phyloP scores from a whole-genome alignment of 306 rosid species.

The Arachis hypogaea region DNA sequence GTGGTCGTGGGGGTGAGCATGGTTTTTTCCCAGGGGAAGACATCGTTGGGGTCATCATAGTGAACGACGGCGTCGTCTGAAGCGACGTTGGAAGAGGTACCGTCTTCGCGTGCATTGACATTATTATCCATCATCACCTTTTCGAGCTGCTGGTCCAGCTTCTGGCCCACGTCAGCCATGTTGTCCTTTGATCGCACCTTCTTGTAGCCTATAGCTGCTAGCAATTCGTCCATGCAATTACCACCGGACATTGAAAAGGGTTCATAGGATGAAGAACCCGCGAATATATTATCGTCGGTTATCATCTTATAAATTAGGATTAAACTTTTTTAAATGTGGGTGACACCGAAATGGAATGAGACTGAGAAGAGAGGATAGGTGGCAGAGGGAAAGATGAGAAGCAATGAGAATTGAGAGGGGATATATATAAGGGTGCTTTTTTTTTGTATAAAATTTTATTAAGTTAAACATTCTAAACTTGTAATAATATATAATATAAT shows the following conservation, averaged over 20 bases:
- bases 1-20: slow-evolving; percentile 70
- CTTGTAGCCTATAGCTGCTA: slow-evolving; percentile 80
- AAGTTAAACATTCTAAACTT: not conserved
- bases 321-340: not conserved
- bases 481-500: too few species aligned
- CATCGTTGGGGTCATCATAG: slow-evolving; percentile 75
- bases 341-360: not conserved
- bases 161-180: slow-evolving; percentile 80
- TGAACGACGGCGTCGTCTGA: not conserved
- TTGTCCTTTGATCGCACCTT: slow-evolving; percentile 68
- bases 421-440: not conserved
- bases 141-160: slow-evolving; percentile 68
- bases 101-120: slow-evolving; percentile 41
- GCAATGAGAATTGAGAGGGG: not conserved
- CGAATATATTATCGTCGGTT: not conserved
- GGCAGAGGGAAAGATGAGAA: not conserved
- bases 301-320: not conserved
- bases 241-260: not conserved
- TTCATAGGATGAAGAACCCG: slow-evolving; percentile 3
- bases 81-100: not conserved
- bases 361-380: not conserved
- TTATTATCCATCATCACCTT: slow-evolving; percentile 64
- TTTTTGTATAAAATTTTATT: not conserved
- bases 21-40: slow-evolving; percentile 73
- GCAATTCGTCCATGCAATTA: slow-evolving; percentile 60